These are phyloP conservation scores for Henckelia pumila DNA, from an alignment of 257 asterid genomes.

Conservation along the genomic window DNA sequence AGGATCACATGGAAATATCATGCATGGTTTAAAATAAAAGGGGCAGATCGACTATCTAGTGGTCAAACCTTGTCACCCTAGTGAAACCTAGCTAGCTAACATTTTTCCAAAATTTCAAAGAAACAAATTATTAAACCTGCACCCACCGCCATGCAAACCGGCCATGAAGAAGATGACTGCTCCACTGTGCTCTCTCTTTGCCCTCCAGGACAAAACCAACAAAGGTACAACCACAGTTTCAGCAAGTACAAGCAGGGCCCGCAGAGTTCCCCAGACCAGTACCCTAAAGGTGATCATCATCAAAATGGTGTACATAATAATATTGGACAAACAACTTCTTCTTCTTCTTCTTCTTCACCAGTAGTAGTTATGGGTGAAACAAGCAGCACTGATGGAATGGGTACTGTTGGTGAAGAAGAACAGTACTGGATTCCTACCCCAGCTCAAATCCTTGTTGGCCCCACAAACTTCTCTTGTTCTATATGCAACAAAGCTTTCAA, in stretches of 20 bases:
- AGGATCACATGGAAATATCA: too few relatives aligned
- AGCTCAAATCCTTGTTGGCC: constrained; percentile 86
- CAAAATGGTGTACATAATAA: too few relatives aligned
- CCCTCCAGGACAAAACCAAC: constrained; percentile 62
- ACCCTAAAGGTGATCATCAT: constrained; percentile 33
- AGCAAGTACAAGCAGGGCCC: constrained; percentile 27
- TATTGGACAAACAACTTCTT: too few relatives aligned
- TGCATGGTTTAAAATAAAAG: background rate
- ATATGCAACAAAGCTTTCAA: constrained; percentile 83
- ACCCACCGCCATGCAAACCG: constrained; percentile 48
- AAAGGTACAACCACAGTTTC: constrained; percentile 31
- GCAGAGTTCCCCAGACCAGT: constrained; percentile 23
- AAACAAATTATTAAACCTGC: too few relatives aligned
- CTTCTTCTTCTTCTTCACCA: constrained; percentile 26
- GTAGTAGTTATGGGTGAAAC: constrained; percentile 21
- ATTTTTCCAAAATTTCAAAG: background rate
- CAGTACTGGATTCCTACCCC: constrained; percentile 92
- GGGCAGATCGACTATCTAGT: background rate
- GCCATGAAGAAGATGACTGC: constrained; percentile 47
- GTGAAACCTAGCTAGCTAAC: too few relatives aligned
- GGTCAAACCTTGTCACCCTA: background rate
- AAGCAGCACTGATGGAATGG: constrained; percentile 31
- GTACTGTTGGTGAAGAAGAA: constrained; percentile 32
- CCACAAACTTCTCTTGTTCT: constrained; percentile 79
- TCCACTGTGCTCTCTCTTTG: constrained; percentile 69